These are phyloP conservation scores for Phialophora chinensis DNA, from an alignment of 2,329 filamentous ascomycete species.

Conservation along the genomic window DNA sequence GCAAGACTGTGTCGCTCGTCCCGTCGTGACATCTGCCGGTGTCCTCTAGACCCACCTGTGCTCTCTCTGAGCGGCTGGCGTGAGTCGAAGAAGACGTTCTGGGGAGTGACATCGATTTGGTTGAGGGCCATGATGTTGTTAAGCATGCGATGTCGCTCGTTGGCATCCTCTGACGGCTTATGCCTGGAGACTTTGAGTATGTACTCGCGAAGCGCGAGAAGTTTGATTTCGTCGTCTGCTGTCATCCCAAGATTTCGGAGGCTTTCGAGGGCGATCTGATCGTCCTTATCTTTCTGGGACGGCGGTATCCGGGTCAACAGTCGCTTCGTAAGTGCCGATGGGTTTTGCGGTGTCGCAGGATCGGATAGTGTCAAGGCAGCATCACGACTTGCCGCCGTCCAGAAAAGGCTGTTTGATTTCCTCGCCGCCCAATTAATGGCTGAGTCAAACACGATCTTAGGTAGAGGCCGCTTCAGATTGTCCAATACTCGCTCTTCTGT, in stretches of 20 bases:
- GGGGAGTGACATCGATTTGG: conserved; percentile 76
- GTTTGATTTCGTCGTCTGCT: conserved; percentile 84
- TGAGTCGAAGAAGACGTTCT: conserved; percentile 93
- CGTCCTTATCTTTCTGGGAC: conserved; percentile 79
- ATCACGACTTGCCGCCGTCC: conserved; percentile 76
- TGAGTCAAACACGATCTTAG: conserved; percentile 81
- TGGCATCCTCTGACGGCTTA: conserved; percentile 63
- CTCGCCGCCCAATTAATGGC: conserved; percentile 85
- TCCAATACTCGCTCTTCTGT: conserved; percentile 78
- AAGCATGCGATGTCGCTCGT: conserved; percentile 47
- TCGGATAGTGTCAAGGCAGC: conserved; percentile 72
- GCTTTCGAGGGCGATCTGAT: conserved; percentile 89
- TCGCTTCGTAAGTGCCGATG: conserved; percentile 63
- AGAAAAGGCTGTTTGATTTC: conserved; percentile 81
- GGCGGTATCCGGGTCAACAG: conserved; percentile 50
- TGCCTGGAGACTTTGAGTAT: conserved; percentile 84
- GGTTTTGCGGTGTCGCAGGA: conserved; percentile 54
- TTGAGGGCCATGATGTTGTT: conserved; percentile 75
- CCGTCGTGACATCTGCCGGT: conserved; percentile 43
- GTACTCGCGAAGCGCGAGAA: conserved; percentile 85
- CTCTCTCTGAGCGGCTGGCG: conserved; percentile 44
- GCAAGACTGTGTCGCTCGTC: conserved; percentile 75
- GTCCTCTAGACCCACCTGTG: conserved; percentile 42
- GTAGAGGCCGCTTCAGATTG: conserved; percentile 78
- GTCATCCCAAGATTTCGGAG: conserved; percentile 82